Evolutionary conservation across 208 protist genomes (phyloP).

Genomic region (Balamuthia mandrillaris): DNA sequence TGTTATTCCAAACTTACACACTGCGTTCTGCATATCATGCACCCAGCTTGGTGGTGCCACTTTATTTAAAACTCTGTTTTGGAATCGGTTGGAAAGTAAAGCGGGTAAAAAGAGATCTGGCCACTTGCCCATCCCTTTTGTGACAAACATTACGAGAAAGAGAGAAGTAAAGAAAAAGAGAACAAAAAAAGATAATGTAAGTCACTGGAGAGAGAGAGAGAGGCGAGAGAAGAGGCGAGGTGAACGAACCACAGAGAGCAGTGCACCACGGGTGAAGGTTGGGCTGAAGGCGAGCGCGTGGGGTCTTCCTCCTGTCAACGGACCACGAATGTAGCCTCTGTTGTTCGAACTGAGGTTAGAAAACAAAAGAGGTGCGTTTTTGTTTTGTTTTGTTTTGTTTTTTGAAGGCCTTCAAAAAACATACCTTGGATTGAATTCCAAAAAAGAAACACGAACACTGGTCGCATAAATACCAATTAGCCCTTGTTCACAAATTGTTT

Average conservation of each 20-base stretch:
- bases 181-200: too few species aligned
- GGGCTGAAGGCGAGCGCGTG: neutral
- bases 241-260: neutral
- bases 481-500: too few species aligned
- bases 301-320: neutral
- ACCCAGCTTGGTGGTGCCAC: too few species aligned
- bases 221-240: too few species aligned
- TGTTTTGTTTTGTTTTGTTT: neutral
- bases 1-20: too few species aligned
- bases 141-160: too few species aligned
- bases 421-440: neutral
- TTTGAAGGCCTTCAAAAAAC: neutral
- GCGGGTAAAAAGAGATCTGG: conserved; percentile 1
- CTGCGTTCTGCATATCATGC: too few species aligned
- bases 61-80: too few species aligned
- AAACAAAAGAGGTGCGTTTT: neutral
- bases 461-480: neutral
- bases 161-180: too few species aligned
- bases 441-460: neutral
- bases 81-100: too few species aligned
- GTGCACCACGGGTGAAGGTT: neutral
- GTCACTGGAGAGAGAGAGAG: too few species aligned
- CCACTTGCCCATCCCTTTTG: neutral
- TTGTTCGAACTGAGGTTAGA: neutral
- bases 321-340: neutral